Base-by-base conservation (phyloP, 83 land plant genomes). In the Larix sibirica region DNA sequence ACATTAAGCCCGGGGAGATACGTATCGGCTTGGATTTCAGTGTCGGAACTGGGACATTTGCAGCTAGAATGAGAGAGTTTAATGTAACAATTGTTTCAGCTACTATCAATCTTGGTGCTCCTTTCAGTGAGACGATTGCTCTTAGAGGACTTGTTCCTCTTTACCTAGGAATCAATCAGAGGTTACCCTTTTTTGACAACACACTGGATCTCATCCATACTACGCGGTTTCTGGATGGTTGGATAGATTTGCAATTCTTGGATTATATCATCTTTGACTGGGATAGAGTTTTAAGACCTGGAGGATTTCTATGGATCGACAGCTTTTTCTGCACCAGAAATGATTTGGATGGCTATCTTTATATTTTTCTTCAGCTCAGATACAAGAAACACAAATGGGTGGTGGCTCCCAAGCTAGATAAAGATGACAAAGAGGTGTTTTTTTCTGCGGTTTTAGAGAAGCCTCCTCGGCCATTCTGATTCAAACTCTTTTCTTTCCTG, bases 371-470 rank as follows among this genome's bases (percentile, higher is more conserved):
- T 81, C 88, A 81, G 85, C 81, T 95, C n/a, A 83, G 89, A 56
- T 95, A 93, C 80, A 91, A 86, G 86, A 88, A 86, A 66, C 92
- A 86, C 58, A 87, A 81, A 79, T 95, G 97, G 97, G 83, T 87
- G 10, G 87, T 88, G 50, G 84, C 79, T 62, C 90, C 96, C 13
- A 95, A 95, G 86, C n/a, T 61, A 23, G 94, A 95, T 63, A 89
- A 85, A 50, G 84, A 80, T 82, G 90, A 81, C 60, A 44, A 83
- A 17, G 97, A 95, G 79, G 85, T 91, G 50, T 95, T 86, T 83
- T 89, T 95, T 63, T 95, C 97, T 60, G 96, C 97, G 47, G 89
- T 95, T 4, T 82, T 93, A 21, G 97, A 95, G 84, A 95, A 95
- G 80, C 97, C 94, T n/a, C 85, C 88, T 17, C 86, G 93, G 79